phyloP scores from a whole-genome alignment of 257 asterid genomes.

The Penstemon eatonii region DNA sequence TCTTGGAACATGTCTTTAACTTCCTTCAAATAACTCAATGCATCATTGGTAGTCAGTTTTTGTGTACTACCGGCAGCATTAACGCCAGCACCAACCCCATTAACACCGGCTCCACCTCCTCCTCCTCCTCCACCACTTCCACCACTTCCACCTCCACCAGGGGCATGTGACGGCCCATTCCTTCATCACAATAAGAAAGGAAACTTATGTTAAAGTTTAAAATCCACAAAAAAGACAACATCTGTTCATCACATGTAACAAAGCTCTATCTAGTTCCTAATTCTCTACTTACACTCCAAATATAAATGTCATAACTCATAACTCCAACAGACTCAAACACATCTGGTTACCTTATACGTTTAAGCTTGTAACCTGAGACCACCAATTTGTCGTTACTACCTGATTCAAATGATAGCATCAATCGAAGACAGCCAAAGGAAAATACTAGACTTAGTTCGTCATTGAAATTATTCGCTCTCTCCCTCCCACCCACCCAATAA shows the following conservation, averaged over 20 bases:
- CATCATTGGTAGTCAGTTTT: slow-evolving; percentile 61
- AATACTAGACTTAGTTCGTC: slow-evolving; percentile 1
- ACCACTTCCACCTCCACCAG: slow-evolving; percentile 11
- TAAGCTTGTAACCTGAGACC: not conserved
- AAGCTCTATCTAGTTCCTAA: slow-evolving; percentile 10
- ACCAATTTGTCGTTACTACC: not conserved
- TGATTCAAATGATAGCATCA: not conserved
- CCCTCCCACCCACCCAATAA: slow-evolving; percentile 7
- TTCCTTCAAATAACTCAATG: slow-evolving; percentile 56
- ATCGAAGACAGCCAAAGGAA: not conserved
- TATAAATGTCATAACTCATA: not conserved
- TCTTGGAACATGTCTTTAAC: slow-evolving; percentile 69
- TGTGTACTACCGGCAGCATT: slow-evolving; percentile 40
- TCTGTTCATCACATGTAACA: slow-evolving; percentile 9
- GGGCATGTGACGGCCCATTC: slow-evolving; percentile 38
- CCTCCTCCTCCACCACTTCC: slow-evolving; percentile 27
- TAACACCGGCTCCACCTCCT: slow-evolving; percentile 28
- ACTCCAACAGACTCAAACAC: slow-evolving; percentile 2
- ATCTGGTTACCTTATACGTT: not conserved
- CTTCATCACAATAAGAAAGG: slow-evolving; percentile 28
- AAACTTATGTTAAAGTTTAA: slow-evolving; percentile 18
- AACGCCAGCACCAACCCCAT: slow-evolving; percentile 33
- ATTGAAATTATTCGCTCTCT: not conserved
- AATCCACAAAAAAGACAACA: slow-evolving; percentile 5
- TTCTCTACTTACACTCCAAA: not conserved